phyloP scores from a whole-genome alignment of 1,139 yeast genomes.

The Citeromyces siamensis region DNA sequence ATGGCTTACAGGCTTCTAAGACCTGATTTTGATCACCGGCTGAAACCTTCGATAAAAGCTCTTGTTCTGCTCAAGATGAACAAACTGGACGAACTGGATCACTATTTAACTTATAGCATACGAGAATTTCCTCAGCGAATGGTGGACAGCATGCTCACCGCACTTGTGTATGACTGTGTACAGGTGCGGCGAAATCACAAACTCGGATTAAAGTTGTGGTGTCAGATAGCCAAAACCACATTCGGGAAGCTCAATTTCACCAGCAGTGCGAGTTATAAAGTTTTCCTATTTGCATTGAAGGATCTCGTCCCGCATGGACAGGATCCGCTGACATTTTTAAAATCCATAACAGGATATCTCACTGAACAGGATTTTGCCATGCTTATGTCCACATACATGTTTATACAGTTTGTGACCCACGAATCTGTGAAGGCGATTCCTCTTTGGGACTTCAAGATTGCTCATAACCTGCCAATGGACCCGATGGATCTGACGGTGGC shows the following conservation, averaged over 20 bases:
- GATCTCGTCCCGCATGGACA: background rate
- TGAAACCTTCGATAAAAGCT: slow-evolving; percentile 5
- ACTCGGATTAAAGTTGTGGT: background rate
- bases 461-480: background rate
- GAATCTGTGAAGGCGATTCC: background rate
- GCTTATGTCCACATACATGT: slow-evolving; percentile 6
- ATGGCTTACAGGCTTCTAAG: background rate
- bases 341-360: background rate
- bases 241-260: background rate
- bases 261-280: background rate
- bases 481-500: slow-evolving; percentile 18
- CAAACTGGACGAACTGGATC: background rate
- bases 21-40: background rate
- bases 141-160: background rate
- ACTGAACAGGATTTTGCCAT: slow-evolving; percentile 7
- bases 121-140: background rate
- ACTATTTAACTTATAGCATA: slow-evolving; percentile 3
- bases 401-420: background rate
- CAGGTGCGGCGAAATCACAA: background rate
- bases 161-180: background rate
- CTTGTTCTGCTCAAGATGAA: slow-evolving; percentile 2
- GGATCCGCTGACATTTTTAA: background rate
- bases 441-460: slow-evolving; percentile 6
- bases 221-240: background rate
- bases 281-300: background rate